Evolutionary conservation across 257 asterid species (phyloP), one percentile per base, ranked within the genome.

Genomic region (Paulownia fortunei): DNA sequence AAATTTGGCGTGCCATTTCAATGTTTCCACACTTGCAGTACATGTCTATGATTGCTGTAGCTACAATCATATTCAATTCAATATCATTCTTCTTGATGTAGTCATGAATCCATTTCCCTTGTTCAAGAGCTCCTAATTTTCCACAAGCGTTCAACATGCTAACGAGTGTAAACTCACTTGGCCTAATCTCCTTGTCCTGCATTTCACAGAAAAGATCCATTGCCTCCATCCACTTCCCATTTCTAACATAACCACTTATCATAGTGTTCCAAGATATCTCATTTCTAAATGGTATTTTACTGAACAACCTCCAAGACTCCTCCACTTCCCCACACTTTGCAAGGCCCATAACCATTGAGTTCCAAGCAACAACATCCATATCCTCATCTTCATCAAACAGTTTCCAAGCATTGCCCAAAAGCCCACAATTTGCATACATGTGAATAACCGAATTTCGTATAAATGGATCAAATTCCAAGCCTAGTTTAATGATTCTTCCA

Each of bases 121-220:
- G 97, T 56, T 85, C 82, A 3, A 88, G 81, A 59, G 92, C 90
- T 60, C 94, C 98, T 11, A 90, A 19, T 10, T 81, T 81, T 15
- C 89, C 90, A 46, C 92, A 91, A 69, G 97, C 96, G 66, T 91
- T 93, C 82, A 91, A 68, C 42, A 85, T 41, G 73, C 98, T 91
- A 24, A 91, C 94, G 0, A 91, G 26, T 0, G 94, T 84, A 69
- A 85, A 87, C 65, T 85, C 90, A 27, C 76, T 86, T 1, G 94
- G 93, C 82, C 67, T 79, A 47, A 83, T 58, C 13, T 42, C 56
- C 18, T 65, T 60, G 36, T 69, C 78, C 59, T 87, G 92, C 96
- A 91, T 91, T 69, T 72, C 56, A 7, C 54, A 3, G 42, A 89
- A 88, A 44, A 91, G 85, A 44, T 85, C 73, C 77, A 91, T 79